A percentile compares a stretch with the other conserved stretches of the same genome.
Evolutionary conservation across 768 basidiomycete genomes (phyloP).

Genomic region (Fistulinella prunicolor): DNA sequence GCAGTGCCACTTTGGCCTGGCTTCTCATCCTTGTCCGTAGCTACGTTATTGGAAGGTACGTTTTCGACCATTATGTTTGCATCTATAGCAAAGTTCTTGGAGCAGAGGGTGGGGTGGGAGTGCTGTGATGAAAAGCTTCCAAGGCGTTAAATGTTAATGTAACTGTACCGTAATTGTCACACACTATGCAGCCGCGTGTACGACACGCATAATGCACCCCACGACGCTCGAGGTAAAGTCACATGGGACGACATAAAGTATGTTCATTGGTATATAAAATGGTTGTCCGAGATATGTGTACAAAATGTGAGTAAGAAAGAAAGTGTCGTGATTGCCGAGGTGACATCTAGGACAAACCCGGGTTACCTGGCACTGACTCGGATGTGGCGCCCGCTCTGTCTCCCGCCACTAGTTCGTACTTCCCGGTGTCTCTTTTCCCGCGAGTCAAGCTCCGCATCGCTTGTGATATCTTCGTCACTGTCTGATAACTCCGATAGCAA

Average conservation of each 20-base stretch:
- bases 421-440: slow-evolving; percentile 57
- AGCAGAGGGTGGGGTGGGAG: slow-evolving; percentile 5
- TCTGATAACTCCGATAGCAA: slow-evolving; percentile 1
- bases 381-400: slow-evolving; percentile 44
- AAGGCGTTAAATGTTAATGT: slow-evolving; percentile 4
- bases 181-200: slow-evolving; percentile 27
- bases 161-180: slow-evolving; percentile 14
- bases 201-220: slow-evolving; percentile 3
- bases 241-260: neutral
- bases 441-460: slow-evolving; percentile 16
- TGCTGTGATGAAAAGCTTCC: slow-evolving; percentile 6
- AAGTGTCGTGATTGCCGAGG: neutral
- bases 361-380: slow-evolving; percentile 30
- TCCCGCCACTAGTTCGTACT: slow-evolving; percentile 44
- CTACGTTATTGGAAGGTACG: slow-evolving; percentile 13
- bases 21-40: slow-evolving; percentile 8
- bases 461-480: neutral
- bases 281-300: slow-evolving; percentile 14
- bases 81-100: slow-evolving; percentile 7
- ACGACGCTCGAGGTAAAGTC: no score
- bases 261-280: neutral
- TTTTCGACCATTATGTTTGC: slow-evolving; percentile 21
- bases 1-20: slow-evolving; percentile 7
- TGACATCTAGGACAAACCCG: no score
- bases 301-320: slow-evolving; percentile 2